Base-by-base conservation (phyloP, 225 moss, liverwort and hornwort genomes). In the Antitrichia curtipendula region DNA sequence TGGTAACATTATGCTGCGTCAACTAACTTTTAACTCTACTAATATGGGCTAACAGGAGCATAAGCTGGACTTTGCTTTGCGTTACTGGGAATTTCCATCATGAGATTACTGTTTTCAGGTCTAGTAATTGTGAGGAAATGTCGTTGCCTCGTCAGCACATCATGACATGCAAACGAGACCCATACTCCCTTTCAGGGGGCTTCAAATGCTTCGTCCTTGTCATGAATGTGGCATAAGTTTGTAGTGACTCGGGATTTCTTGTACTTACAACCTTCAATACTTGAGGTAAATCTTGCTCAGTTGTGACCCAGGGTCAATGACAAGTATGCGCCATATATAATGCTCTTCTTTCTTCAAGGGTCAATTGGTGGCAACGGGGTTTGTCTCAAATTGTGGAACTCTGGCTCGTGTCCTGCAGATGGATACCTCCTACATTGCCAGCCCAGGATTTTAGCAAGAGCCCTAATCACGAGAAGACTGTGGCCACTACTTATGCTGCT, bases 381-480 rank as follows among this genome's bases (percentile, higher is more conserved):
- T 89, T 89, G 90, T 93, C 91, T 89, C 78, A 91, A 92, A 87
- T n/a, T 86, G 89, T 88, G 84, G 85, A 84, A 85, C 70, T 85
- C 77, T 89, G 83, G 75, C 87, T 87, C 95, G 88, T 94, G 89
- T 91, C 74, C 89, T 92, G 87, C 91, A 99, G 98, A 95, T 99
- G 98, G 98, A 96, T 99, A 78, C 96, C 98, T 89, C 97, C 98
- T 60, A 85, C 95, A 64, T 91, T 99, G 88, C 95, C 96, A 81
- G 91, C 90, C 61, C 97, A 95, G 92, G 97, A 99, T 80, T 89
- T 86, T 82, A 91, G 62, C 83, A 99, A 94, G 91, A 99, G 98
- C 90, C 98, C 98, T 12, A 95, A 95, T 78, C 94, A 93, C 77
- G 98, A 99, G 88, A 96, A 96, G 88, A 93, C 91, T 43, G 94